Evolutionary conservation across 768 basidiomycete species (phyloP), one percentile per base, ranked within the genome.

Genomic region (Xanthoconium stramineum): DNA sequence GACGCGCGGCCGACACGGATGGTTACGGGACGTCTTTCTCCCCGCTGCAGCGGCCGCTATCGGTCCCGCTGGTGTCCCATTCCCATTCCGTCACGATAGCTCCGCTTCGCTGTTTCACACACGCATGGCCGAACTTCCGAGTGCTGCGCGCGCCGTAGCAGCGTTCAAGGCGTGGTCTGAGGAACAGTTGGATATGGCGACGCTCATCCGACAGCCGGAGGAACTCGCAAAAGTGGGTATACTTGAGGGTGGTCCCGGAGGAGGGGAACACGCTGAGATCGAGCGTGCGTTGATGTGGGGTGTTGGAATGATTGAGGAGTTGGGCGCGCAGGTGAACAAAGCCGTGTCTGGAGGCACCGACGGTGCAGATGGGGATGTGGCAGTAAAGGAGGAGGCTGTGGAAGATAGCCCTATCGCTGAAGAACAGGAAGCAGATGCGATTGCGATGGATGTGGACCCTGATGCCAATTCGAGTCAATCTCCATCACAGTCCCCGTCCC

Each of bases 231-330:
- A 44, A 30, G 69, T 63, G 47, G 50, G 64, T 17, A 61, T 65
- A 10, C 68, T 76, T 36, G 66, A 71, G 56, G 64, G 68, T 15
- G 54, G 48, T 5, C 20, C 36, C 0, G 35, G 53, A 38, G 46
- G 54, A 1, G 62, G 54, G 15, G 77, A 77, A 24, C 75, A 77
- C 29, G 46, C 37, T 2, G 61, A 59, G 30, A 61, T 69, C 4
- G 65, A 51, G 5, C 53, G 57, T 0, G 86, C 86, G 49, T 69
- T 91, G 61, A 76, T 79, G 13, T 80, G 82, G 66, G 80, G 83
- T 47, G 85, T 79, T 3, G 75, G 75, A 24, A 72, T 78, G 37
- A 80, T 91, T 42, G 70, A 74, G 43, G 68, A 75, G 58, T 62
- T 86, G 19, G 48, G 53, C 52, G 45, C 47, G 55, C 50, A 30